phyloP scores from a whole-genome alignment of 2,329 filamentous ascomycete genomes.

The Xylaria multiplex region DNA sequence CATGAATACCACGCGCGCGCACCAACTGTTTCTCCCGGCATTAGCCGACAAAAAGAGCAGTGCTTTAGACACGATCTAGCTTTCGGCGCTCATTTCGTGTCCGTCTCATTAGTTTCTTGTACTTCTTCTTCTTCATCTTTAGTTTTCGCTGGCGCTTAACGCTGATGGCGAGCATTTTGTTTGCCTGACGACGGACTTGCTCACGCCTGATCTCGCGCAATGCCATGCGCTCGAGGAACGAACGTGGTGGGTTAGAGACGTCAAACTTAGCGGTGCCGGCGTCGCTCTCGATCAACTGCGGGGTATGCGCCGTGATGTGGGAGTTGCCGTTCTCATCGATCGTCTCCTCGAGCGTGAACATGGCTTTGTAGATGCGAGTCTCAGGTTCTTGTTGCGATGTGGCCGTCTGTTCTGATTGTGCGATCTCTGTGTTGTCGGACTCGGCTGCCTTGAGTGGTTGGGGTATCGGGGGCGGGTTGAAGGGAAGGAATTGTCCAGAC shows the following conservation, averaged over 20 bases:
- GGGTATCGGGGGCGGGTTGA: constrained; percentile 85
- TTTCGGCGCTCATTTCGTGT: constrained; percentile 90
- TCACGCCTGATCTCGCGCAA: constrained; percentile 70
- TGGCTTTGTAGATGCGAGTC: constrained; percentile 69
- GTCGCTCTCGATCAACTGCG: constrained; percentile 63
- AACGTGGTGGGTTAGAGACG: constrained; percentile 50
- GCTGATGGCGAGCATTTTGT: constrained; percentile 81
- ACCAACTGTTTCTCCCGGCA: constrained; percentile 3
- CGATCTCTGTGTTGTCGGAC: constrained; percentile 45
- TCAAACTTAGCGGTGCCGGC: constrained; percentile 5
- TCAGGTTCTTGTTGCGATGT: constrained; percentile 51
- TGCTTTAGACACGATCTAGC: constrained; percentile 71
- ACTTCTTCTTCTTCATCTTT: constrained; percentile 99
- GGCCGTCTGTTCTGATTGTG: constrained; percentile 11
- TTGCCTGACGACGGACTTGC: constrained; percentile 59
- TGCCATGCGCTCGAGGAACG: constrained; percentile 77
- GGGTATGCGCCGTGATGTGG: constrained; percentile 69
- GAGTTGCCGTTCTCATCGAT: constrained; percentile 68
- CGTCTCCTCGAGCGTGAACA: constrained; percentile 75
- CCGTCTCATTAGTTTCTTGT: constrained; percentile 97
- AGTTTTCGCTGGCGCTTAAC: constrained; percentile 92
- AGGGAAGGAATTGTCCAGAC: constrained; percentile 78
- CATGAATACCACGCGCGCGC: constrained; percentile 23
- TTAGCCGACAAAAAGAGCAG: neutral
- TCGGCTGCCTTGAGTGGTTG: constrained; percentile 56